These are phyloP conservation scores for Xylariales sp. DNA, from an alignment of 2,329 filamentous ascomycete genomes.

Conservation along the genomic window DNA sequence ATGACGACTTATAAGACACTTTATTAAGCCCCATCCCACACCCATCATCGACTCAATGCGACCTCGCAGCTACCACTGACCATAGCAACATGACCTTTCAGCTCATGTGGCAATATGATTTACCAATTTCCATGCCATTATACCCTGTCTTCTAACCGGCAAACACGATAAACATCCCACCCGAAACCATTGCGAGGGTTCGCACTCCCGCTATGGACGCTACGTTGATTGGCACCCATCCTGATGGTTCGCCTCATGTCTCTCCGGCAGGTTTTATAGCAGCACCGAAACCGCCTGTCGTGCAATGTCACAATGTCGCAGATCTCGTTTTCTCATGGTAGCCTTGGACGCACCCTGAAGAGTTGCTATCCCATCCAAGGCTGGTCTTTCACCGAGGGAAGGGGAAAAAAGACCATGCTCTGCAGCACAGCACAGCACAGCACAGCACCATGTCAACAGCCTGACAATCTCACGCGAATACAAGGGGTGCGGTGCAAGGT, in stretches of 20 bases:
- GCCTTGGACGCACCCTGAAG: slow-evolving; percentile 1
- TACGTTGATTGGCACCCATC: too few relatives aligned
- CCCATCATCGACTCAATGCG: neutral
- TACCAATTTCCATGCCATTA: neutral
- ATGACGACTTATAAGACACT: neutral
- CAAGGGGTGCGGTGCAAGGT: neutral
- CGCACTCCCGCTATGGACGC: too few relatives aligned
- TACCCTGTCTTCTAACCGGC: neutral
- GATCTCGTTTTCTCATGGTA: slow-evolving; percentile 4
- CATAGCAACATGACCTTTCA: neutral
- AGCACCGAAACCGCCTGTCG: slow-evolving; percentile 3
- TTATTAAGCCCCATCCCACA: neutral
- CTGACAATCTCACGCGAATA: too few relatives aligned
- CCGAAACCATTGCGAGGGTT: neutral
- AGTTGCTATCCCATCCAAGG: too few relatives aligned
- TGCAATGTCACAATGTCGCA: slow-evolving; percentile 12
- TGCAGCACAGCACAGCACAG: too few relatives aligned
- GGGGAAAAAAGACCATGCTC: too few relatives aligned
- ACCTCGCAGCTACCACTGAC: neutral
- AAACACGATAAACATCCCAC: neutral
- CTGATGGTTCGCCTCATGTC: slow-evolving; percentile 1
- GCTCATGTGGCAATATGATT: neutral
- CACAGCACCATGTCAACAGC: too few relatives aligned
- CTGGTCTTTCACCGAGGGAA: too few relatives aligned
- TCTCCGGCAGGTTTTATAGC: too few relatives aligned